These are phyloP conservation scores for Phytophthora citrophthora DNA, from an alignment of 352 stramenopile species.

Conservation along the genomic window DNA sequence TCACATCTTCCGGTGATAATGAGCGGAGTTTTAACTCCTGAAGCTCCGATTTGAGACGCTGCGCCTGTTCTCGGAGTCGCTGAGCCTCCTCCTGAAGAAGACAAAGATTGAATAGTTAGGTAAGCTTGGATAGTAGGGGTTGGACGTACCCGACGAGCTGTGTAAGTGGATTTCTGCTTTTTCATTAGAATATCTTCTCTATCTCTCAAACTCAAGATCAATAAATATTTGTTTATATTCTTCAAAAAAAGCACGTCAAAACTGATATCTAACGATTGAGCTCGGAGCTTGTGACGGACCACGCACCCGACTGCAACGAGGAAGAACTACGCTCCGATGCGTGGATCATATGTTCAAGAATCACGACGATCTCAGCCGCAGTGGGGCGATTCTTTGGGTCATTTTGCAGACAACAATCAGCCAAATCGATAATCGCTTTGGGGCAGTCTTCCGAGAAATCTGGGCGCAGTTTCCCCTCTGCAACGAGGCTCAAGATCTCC, in stretches of 20 bases:
- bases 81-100: conserved; percentile 31
- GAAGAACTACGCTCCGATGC: conserved; percentile 36
- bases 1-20: conserved; percentile 14
- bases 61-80: conserved; percentile 17
- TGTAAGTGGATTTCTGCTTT: conserved; percentile 33
- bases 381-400: conserved; percentile 40
- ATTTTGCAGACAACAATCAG: conserved; percentile 43
- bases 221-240: conserved; percentile 22
- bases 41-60: conserved; percentile 24
- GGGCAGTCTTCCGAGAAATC: conserved; percentile 46
- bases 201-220: not conserved
- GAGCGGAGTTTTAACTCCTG: conserved; percentile 16
- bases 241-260: conserved; percentile 16
- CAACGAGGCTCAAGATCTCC: conserved; percentile 43
- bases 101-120: not conserved
- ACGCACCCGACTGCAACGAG: conserved; percentile 28
- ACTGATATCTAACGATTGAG: not conserved
- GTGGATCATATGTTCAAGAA: conserved; percentile 41
- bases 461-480: conserved; percentile 35
- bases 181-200: conserved; percentile 15
- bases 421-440: conserved; percentile 45
- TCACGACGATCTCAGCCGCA: conserved; percentile 44
- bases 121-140: no score
- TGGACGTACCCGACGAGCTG: conserved; percentile 12
- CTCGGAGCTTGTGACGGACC: conserved; percentile 33